Evolutionary conservation across 2,329 filamentous ascomycete species (phyloP).

Genomic region (Trichophyton equinum): DNA sequence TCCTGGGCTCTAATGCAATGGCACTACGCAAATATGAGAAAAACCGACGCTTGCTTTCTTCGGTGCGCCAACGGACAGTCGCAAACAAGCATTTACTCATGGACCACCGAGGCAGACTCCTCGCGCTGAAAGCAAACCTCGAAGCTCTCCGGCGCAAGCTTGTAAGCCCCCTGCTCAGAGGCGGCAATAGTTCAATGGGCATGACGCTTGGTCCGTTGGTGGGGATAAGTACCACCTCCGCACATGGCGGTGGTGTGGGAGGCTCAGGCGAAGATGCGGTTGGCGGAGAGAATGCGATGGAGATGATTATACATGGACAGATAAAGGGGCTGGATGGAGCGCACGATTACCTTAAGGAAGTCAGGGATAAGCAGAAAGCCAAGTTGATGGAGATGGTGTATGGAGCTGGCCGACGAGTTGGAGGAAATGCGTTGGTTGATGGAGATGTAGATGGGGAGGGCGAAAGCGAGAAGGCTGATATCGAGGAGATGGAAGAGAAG

Average conservation of each 20-base stretch:
- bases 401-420: slow-evolving; percentile 34
- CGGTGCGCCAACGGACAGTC: slow-evolving; percentile 70
- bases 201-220: slow-evolving; percentile 21
- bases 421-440: not conserved
- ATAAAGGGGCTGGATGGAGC: slow-evolving; percentile 71
- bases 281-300: slow-evolving; percentile 46
- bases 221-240: slow-evolving; percentile 16
- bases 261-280: slow-evolving; percentile 33
- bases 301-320: slow-evolving; percentile 60
- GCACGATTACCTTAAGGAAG: slow-evolving; percentile 60
- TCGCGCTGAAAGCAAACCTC: slow-evolving; percentile 73
- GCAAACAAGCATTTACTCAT: slow-evolving; percentile 77
- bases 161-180: slow-evolving; percentile 66
- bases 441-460: not conserved
- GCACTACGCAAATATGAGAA: slow-evolving; percentile 82
- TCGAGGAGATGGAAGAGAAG: slow-evolving; percentile 8
- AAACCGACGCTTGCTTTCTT: slow-evolving; percentile 66
- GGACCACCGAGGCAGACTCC: slow-evolving; percentile 71
- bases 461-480: slow-evolving; percentile 2
- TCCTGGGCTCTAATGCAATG: slow-evolving; percentile 62
- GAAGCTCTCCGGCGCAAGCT: slow-evolving; percentile 74
- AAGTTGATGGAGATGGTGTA: slow-evolving; percentile 73
- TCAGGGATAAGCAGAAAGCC: slow-evolving; percentile 67
- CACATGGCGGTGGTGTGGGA: slow-evolving; percentile 13
- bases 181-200: slow-evolving; percentile 42